Evolutionary conservation across 352 stramenopile species (phyloP).

Genomic region (Phytopythium helicoides): DNA sequence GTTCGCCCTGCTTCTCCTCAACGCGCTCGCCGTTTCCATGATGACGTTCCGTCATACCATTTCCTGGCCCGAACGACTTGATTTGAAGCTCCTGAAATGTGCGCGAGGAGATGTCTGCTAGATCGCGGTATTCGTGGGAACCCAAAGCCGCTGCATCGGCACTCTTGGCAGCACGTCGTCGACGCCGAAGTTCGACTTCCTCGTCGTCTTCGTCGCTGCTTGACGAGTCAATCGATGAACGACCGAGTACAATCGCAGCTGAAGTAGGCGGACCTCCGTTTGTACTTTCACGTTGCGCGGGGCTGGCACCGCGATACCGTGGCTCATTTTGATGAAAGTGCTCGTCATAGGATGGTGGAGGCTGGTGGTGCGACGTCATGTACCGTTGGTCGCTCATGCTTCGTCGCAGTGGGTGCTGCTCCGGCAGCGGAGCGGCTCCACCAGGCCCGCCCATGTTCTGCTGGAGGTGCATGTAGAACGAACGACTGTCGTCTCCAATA

Average conservation of each 20-base stretch:
- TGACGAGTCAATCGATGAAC: constrained; percentile 3
- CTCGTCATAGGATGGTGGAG: background rate
- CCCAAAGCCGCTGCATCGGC: background rate
- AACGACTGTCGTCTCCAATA: constrained; percentile 6
- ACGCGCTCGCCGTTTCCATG: background rate
- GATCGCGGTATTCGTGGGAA: constrained; percentile 42
- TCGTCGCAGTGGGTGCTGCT: constrained; percentile 6
- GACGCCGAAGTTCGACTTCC: background rate
- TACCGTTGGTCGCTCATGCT: constrained; percentile 8
- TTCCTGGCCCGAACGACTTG: constrained; percentile 18
- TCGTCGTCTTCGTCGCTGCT: constrained; percentile 12
- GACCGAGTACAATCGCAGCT: background rate
- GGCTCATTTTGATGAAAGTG: background rate
- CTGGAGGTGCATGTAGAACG: constrained; percentile 2
- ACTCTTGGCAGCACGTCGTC: background rate
- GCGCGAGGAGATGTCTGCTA: constrained; percentile 62
- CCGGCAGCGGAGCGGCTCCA: background rate
- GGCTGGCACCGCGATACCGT: too few relatives aligned
- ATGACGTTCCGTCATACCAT: constrained; percentile 12
- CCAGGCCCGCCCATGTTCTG: constrained; percentile 1
- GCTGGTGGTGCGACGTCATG: background rate
- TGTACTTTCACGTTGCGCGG: too few relatives aligned
- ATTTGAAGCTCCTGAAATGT: constrained; percentile 65
- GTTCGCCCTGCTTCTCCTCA: background rate
- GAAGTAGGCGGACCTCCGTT: background rate